Evolutionary conservation across 768 basidiomycete genomes (phyloP).

Genomic region (Ephemerocybe angulata): DNA sequence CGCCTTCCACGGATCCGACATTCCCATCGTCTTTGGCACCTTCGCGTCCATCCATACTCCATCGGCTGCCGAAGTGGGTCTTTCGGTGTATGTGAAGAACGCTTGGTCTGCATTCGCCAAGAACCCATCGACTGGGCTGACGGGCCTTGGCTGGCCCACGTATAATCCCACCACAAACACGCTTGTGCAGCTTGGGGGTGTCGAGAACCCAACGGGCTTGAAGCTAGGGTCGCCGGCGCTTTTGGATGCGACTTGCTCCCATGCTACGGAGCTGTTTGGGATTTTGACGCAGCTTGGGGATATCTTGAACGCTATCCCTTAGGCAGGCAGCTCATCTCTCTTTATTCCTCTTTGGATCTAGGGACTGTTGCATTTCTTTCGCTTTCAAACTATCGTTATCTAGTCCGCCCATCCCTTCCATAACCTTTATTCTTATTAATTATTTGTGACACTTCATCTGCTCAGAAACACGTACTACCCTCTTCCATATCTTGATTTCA

Average conservation of each 20-base stretch:
- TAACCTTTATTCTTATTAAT: too few species aligned
- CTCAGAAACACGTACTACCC: too few species aligned
- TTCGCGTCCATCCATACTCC: conserved; percentile 19
- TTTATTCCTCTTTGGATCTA: not conserved
- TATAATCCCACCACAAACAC: conserved; percentile 16
- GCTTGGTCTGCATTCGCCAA: conserved; percentile 44
- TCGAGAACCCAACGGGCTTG: conserved; percentile 14
- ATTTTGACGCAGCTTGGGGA: not conserved
- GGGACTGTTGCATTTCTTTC: not conserved
- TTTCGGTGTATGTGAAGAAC: conserved; percentile 32
- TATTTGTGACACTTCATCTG: too few species aligned
- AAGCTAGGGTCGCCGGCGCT: conserved; percentile 10
- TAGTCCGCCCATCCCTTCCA: too few species aligned
- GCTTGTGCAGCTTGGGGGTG: conserved; percentile 21
- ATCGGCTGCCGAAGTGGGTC: conserved; percentile 23
- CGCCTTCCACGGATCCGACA: conserved; percentile 36
- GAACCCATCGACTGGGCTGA: conserved; percentile 30
- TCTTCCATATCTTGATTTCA: too few species aligned
- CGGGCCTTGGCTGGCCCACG: conserved; percentile 18
- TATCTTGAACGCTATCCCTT: not conserved
- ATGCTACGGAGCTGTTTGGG: not conserved
- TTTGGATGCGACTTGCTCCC: conserved; percentile 7
- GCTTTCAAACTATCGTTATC: not conserved
- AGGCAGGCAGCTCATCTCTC: not conserved
- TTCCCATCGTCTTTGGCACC: conserved; percentile 39